Evolutionary conservation across 2,329 filamentous ascomycete genomes (phyloP).

Genomic region (Graphiopsis chlorocephala): DNA sequence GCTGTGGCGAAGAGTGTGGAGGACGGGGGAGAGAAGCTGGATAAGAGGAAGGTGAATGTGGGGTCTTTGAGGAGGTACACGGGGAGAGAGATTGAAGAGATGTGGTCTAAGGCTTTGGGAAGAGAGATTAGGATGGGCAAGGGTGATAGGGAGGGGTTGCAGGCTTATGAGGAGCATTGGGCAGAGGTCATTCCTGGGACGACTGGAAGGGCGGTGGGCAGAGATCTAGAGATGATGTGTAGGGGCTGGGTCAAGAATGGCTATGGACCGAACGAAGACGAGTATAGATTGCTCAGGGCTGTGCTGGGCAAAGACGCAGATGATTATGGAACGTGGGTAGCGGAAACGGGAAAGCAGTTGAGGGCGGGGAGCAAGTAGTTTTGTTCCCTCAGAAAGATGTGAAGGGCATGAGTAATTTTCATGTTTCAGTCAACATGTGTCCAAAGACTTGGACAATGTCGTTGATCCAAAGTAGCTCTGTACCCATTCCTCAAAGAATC

Average conservation of each 20-base stretch:
- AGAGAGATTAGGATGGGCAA: neutral
- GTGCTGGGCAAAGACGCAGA: conserved; percentile 6
- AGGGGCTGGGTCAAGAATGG: conserved; percentile 1
- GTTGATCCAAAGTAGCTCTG: neutral
- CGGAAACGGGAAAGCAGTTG: conserved; percentile 3
- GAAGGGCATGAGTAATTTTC: neutral
- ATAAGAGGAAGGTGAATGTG: conserved; percentile 6
- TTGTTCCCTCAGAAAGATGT: neutral
- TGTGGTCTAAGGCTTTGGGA: neutral
- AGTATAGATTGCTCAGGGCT: conserved; percentile 6
- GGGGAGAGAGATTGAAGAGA: neutral
- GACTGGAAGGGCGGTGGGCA: conserved; percentile 1
- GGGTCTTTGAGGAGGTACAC: conserved; percentile 5
- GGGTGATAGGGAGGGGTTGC: conserved; percentile 5
- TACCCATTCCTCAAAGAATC: neutral
- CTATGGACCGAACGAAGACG: conserved; percentile 2
- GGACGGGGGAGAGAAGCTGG: neutral
- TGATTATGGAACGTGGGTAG: conserved; percentile 10
- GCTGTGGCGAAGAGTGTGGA: conserved; percentile 1
- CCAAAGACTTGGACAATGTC: neutral
- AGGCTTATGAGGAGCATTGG: conserved; percentile 4
- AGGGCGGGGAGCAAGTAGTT: neutral
- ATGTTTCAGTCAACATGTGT: neutral
- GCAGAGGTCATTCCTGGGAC: neutral
- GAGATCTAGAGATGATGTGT: conserved; percentile 1